Evolutionary conservation across 1,139 yeast species (phyloP).

Genomic region (Barnettozyma hawaiiensis): DNA sequence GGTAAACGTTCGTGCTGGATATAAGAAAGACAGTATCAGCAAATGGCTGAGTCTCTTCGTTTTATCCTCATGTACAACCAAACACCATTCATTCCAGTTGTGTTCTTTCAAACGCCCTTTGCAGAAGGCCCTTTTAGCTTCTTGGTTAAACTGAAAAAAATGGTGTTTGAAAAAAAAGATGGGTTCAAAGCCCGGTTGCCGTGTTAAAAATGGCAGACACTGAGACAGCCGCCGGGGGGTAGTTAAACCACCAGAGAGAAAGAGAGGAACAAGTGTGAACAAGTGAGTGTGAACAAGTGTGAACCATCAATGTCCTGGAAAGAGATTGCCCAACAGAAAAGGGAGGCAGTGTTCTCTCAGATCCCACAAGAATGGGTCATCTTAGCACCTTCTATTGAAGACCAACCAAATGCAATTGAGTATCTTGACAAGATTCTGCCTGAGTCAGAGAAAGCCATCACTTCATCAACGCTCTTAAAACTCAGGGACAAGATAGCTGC

Average conservation of each 20-base stretch:
- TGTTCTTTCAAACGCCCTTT: no score
- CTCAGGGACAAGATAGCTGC: conserved; percentile 31
- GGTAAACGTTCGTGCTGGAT: not conserved
- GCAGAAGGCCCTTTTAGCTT: no score
- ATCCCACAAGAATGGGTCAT: conserved; percentile 27
- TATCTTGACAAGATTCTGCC: conserved; percentile 29
- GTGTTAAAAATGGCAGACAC: no score
- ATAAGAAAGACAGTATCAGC: no score
- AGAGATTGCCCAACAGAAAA: conserved; percentile 20
- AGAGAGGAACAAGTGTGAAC: no score
- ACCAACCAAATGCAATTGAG: conserved; percentile 26
- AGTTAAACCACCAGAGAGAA: no score
- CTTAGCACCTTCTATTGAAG: conserved; percentile 14
- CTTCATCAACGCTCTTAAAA: conserved; percentile 29
- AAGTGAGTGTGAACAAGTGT: no score
- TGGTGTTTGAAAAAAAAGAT: no score
- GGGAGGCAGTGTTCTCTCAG: conserved; percentile 14
- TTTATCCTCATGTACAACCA: not conserved
- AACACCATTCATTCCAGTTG: no score
- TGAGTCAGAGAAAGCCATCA: conserved; percentile 30
- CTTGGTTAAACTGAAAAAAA: no score
- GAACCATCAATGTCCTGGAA: conserved; percentile 17
- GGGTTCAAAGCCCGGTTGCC: no score
- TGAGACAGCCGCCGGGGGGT: no score
- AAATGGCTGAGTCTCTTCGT: not conserved